phyloP scores from a whole-genome alignment of 2,329 filamentous ascomycete species.

The Salinomyces thailandicus region DNA sequence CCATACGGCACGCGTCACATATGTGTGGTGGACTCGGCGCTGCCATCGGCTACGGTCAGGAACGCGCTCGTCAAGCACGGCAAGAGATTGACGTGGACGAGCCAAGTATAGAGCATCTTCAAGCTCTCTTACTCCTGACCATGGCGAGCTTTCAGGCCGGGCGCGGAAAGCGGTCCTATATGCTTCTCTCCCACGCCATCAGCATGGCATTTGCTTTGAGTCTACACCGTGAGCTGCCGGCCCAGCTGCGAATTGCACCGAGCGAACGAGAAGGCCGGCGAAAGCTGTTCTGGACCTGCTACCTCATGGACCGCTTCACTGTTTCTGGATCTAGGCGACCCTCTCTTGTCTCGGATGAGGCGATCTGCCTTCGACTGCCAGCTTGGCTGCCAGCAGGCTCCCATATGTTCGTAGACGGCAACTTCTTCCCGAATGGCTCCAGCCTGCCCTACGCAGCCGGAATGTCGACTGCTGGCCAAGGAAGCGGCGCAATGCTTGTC shows the following conservation, averaged over 20 bases:
- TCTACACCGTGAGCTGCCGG: conserved; percentile 64
- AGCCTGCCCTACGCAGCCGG: conserved; percentile 44
- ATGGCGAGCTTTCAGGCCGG: conserved; percentile 67
- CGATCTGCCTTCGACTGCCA: conserved; percentile 63
- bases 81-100: conserved; percentile 67
- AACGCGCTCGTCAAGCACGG: conserved; percentile 61
- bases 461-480: conserved; percentile 55
- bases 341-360: conserved; percentile 67
- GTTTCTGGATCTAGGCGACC: conserved; percentile 73
- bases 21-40: conserved; percentile 54
- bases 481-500: conserved; percentile 69
- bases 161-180: conserved; percentile 75
- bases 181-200: conserved; percentile 68
- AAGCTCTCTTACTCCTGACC: conserved; percentile 64
- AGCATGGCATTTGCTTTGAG: conserved; percentile 78
- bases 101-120: conserved; percentile 66
- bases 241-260: conserved; percentile 50
- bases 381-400: conserved; percentile 58
- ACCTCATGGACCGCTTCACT: conserved; percentile 74
- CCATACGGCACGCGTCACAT: conserved; percentile 56
- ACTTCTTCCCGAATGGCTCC: conserved; percentile 70
- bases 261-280: conserved; percentile 66
- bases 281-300: conserved; percentile 82
- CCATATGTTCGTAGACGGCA: conserved; percentile 58
- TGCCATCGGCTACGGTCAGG: conserved; percentile 57